These are phyloP conservation scores for Chaetomidium leptoderma DNA, from an alignment of 495 filamentous ascomycete genomes.

Conservation along the genomic window DNA sequence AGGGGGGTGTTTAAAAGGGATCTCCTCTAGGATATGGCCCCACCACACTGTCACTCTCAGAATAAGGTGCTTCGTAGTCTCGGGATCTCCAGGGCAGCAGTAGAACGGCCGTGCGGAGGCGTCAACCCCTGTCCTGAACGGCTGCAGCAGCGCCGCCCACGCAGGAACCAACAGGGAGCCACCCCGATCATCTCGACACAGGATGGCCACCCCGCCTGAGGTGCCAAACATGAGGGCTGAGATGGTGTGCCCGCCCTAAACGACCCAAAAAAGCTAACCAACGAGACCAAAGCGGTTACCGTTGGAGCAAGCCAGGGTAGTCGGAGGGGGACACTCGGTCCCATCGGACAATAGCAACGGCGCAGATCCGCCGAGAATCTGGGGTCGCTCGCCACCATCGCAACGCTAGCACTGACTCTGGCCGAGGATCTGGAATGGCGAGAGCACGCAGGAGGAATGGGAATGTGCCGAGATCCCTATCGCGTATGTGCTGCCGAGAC, in stretches of 20 bases:
- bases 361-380: conserved; percentile 22
- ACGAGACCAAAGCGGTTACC: conserved; percentile 9
- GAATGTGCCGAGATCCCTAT: neutral
- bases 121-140: conserved; percentile 1
- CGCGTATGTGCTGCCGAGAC: neutral
- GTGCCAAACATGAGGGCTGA: conserved; percentile 11
- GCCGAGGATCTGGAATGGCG: conserved; percentile 11
- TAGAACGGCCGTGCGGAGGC: conserved; percentile 12
- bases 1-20: conserved; percentile 3
- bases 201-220: neutral
- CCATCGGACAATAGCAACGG: conserved; percentile 12
- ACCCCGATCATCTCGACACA: neutral
- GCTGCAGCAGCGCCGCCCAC: conserved; percentile 4
- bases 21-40: conserved; percentile 1
- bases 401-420: neutral
- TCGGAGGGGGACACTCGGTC: neutral
- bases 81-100: conserved; percentile 11
- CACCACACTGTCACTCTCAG: conserved; percentile 8
- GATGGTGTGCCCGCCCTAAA: neutral
- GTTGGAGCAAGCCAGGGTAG: conserved; percentile 10
- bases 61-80: neutral
- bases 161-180: conserved; percentile 8
- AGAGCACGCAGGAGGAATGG: conserved; percentile 14
- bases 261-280: neutral
- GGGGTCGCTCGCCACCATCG: conserved; percentile 2